Base-by-base conservation (phyloP, 2,329 filamentous ascomycete genomes). In the Penicillium rolfsii region DNA sequence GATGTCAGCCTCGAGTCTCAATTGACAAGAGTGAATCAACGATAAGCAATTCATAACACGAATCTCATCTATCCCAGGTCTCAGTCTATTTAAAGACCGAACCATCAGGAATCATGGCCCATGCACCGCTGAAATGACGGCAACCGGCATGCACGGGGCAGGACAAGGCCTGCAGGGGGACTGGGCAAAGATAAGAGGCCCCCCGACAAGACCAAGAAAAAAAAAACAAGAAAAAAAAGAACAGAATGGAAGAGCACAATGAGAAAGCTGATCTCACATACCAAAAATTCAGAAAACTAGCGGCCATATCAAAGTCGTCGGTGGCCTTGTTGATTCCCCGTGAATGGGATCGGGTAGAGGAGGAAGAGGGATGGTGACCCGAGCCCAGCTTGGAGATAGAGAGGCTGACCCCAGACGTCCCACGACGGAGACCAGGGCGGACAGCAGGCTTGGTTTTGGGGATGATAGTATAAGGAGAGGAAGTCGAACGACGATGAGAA, bases 261-360 rank as follows among this genome's bases (percentile, higher is more conserved):
- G 49, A 38, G 55, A 8, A 22, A 1, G 1, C 19, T 0, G 4
- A 3, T 36, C 36, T 50, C 28, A 72, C 77, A 66, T 76, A 80
- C 78, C 78, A 81, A 67, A 76, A 81, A 61, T 80, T 79, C 48
- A 80, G 66, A 52, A 81, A 81, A 64, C 76, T 79, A 48, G 78
- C 71, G 7, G 77, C 74, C 78, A 81, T 80, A 55, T 77, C 76
- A 60, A 68, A 59, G 36, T 71, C 70, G 64, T 74, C 68, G 43
- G 69, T 67, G 53, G 62, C 63, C 40, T 62, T 62, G 33, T 62
- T 62, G 33, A 61, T 55, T 54, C 58, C 63, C 58, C 63, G 67
- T 26, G 64, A 55, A 49, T 69, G 68, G 19, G 57, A 55, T 54
- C 52, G 52, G 16, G 38, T 22, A 11, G 38, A 54, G 11, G 30